Percentiles rank a stretch among this genome's conserved stretches.
Conservation (phyloP, 768 basidiomycete genomes). For the Mycena filopes region DNA sequence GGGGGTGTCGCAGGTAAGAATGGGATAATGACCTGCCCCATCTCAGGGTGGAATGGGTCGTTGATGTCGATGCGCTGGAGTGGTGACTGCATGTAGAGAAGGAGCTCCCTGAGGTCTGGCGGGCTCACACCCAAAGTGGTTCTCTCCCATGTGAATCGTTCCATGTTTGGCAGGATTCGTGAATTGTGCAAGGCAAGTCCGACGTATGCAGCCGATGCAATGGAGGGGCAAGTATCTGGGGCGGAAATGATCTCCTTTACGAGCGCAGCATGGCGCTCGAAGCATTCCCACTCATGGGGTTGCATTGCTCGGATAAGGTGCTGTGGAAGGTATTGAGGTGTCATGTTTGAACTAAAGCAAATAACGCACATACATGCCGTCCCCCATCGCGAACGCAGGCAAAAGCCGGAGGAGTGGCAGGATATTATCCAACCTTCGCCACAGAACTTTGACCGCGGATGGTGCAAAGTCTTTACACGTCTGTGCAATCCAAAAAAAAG, state of each 20-base stretch:
- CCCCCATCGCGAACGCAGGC: not conserved
- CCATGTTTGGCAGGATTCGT: not conserved
- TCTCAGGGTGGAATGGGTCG: too few relatives aligned
- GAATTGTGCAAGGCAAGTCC: slow-evolving; percentile 2
- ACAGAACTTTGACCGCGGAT: slow-evolving; percentile 7
- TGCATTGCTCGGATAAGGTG: not conserved
- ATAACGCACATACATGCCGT: slow-evolving; percentile 7
- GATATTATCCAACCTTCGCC: slow-evolving; percentile 14
- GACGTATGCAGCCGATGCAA: slow-evolving; percentile 9
- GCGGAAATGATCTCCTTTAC: slow-evolving; percentile 14
- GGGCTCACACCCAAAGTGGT: too few relatives aligned
- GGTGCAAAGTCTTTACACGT: slow-evolving; percentile 9
- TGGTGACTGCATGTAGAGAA: slow-evolving; percentile 20
- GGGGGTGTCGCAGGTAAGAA: too few relatives aligned
- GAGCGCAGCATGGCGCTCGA: slow-evolving; percentile 9
- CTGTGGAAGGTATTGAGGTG: not conserved
- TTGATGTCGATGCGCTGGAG: not conserved
- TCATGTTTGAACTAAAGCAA: not conserved
- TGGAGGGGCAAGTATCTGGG: too few relatives aligned
- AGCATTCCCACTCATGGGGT: not conserved
- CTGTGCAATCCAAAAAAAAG: slow-evolving; percentile 5
- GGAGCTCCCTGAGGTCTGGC: not conserved
- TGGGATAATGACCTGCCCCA: too few relatives aligned
- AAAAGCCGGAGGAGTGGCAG: slow-evolving; percentile 6
- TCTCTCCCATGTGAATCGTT: too few relatives aligned